phyloP scores from a whole-genome alignment of 192 early-diverging fungal species.

The Coemansia pectinata region DNA sequence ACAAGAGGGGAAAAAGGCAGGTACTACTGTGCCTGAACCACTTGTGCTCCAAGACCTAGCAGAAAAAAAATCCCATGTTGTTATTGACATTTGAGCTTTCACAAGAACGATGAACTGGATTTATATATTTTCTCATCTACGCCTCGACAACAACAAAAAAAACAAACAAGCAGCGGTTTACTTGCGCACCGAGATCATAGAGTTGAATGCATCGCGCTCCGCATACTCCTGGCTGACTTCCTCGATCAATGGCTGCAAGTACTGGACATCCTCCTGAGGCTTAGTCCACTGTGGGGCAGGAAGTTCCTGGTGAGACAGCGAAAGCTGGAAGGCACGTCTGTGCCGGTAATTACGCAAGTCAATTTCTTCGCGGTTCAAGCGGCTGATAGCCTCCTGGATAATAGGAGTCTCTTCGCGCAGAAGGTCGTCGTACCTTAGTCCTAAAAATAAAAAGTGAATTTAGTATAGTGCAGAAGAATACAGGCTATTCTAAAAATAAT shows the following conservation, averaged over 20 bases:
- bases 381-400: constrained; percentile 79
- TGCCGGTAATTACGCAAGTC: constrained; percentile 80
- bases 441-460: constrained; percentile 45
- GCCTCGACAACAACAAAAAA: background rate
- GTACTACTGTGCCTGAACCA: background rate
- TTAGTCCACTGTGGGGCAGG: constrained; percentile 73
- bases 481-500: background rate
- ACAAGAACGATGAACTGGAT: background rate
- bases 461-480: background rate
- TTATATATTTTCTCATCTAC: background rate
- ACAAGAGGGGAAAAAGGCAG: background rate
- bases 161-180: constrained; percentile 8
- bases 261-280: constrained; percentile 78
- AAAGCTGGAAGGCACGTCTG: constrained; percentile 75
- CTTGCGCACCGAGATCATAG: constrained; percentile 50
- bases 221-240: constrained; percentile 78
- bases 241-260: constrained; percentile 79
- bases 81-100: background rate
- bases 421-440: constrained; percentile 89
- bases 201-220: constrained; percentile 75
- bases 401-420: constrained; percentile 81
- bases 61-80: background rate
- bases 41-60: background rate
- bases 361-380: constrained; percentile 67
- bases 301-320: constrained; percentile 69